Evolutionary conservation across 208 protist species (phyloP).

Genomic region (Strigomonas galati): DNA sequence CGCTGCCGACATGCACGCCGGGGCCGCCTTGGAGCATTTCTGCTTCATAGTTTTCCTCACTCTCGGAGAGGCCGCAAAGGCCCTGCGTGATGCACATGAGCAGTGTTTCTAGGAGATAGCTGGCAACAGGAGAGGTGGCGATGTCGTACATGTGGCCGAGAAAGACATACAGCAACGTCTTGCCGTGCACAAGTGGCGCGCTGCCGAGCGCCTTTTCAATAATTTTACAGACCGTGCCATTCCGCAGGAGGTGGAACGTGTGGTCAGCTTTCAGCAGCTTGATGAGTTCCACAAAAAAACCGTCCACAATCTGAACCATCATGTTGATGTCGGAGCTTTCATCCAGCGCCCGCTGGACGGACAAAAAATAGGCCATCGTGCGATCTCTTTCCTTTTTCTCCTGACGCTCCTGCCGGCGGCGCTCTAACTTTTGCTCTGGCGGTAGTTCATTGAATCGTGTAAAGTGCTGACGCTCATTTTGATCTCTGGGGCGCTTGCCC

Average conservation of each 20-base stretch:
- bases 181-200: constrained; percentile 74
- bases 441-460: constrained; percentile 78
- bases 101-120: constrained; percentile 81
- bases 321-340: constrained; percentile 55
- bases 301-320: constrained; percentile 72
- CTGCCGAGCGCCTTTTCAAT: constrained; percentile 79
- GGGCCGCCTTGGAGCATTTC: constrained; percentile 65
- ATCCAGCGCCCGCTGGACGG: constrained; percentile 66
- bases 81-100: constrained; percentile 59
- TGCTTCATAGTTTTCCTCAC: constrained; percentile 31
- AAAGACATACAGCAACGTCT: constrained; percentile 82
- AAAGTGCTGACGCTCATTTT: constrained; percentile 14
- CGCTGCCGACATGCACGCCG: constrained; percentile 63
- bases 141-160: constrained; percentile 70
- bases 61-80: constrained; percentile 51
- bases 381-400: constrained; percentile 88
- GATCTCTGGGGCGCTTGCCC: constrained; percentile 20
- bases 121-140: constrained; percentile 76
- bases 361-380: constrained; percentile 82
- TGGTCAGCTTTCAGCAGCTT: constrained; percentile 76
- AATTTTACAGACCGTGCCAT: constrained; percentile 73
- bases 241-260: constrained; percentile 71
- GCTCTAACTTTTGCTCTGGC: constrained; percentile 59
- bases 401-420: constrained; percentile 64
- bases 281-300: constrained; percentile 86